Evolutionary conservation across 2,329 filamentous ascomycete species (phyloP), one percentile per base, ranked within the genome.

Genomic region (Diplodia sapinea): DNA sequence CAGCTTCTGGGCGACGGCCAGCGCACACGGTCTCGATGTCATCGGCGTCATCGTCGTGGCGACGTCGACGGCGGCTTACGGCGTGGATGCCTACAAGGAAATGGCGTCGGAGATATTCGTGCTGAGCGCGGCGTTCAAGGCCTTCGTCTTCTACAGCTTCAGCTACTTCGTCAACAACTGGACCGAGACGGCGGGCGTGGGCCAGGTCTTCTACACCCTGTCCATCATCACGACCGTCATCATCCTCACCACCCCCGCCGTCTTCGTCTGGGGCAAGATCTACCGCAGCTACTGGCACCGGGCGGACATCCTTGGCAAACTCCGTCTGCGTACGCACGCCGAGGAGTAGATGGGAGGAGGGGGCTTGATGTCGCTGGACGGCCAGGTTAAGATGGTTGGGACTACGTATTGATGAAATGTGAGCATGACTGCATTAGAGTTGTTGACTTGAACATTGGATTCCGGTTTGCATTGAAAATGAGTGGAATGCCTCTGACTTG

Each of bases 151-250:
- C 66, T 82, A 80, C 57, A 79, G 78, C 4, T 79, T 81, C 67
- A 78, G 76, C 12, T 81, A 81, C 63, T 82, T 82, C 66, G 77
- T 81, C 31, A 82, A 82, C 69, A 74, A 81, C 64, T 82, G 80
- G 80, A 75, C 80, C 2, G 74, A 72, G 13, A 71, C 65, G 7
- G 72, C 70, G 11, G 79, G 80, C 0, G 78, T 79, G 0, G 73
- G 74, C 4, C 67, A 69, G 26, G 78, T 81, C 7, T 81, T 82
- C 57, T 79, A 79, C 66, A 71, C 76, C 3, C 78, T 81, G 68
- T 78, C 74, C 2, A 78, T 74, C 1, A 61, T 70, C 4, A 68
- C 50, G 1, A 69, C 72, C 68, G 73, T 56, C 6, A 75, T 78
- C 73, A 69, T 73, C 3, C 26, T 71, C 7, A 76, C 74, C 11